Evolutionary conservation across 345 rosid genomes (phyloP).

Genomic region (Litchi chinensis): DNA sequence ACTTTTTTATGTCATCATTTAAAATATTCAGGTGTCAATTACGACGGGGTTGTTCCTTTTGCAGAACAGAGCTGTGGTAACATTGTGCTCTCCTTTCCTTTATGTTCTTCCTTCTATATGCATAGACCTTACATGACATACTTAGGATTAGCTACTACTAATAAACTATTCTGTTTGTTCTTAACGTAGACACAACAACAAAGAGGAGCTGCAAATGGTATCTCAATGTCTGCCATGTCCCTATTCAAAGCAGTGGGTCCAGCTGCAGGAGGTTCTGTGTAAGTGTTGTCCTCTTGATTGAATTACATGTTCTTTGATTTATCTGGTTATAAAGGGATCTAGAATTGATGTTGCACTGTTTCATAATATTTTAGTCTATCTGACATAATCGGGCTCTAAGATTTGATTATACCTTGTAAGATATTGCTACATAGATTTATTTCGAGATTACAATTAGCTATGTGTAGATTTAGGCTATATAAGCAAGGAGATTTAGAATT

Average conservation of each 20-base stretch:
- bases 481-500: background rate
- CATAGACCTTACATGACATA: background rate
- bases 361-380: background rate
- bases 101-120: background rate
- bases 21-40: conserved; percentile 41
- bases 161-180: conserved; percentile 1
- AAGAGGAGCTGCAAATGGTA: conserved; percentile 60
- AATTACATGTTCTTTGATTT: background rate
- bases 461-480: background rate
- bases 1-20: background rate
- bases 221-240: conserved; percentile 54
- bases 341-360: background rate
- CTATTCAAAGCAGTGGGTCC: conserved; percentile 60
- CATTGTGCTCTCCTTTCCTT: background rate
- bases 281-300: conserved; percentile 20
- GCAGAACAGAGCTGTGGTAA: conserved; percentile 63
- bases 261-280: conserved; percentile 54
- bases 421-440: background rate
- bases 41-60: conserved; percentile 56
- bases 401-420: background rate
- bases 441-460: background rate
- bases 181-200: conserved; percentile 43
- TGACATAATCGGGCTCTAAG: background rate
- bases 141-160: background rate
- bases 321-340: background rate